Evolutionary conservation across 768 basidiomycete genomes (phyloP).

Genomic region (Boletus sp.): DNA sequence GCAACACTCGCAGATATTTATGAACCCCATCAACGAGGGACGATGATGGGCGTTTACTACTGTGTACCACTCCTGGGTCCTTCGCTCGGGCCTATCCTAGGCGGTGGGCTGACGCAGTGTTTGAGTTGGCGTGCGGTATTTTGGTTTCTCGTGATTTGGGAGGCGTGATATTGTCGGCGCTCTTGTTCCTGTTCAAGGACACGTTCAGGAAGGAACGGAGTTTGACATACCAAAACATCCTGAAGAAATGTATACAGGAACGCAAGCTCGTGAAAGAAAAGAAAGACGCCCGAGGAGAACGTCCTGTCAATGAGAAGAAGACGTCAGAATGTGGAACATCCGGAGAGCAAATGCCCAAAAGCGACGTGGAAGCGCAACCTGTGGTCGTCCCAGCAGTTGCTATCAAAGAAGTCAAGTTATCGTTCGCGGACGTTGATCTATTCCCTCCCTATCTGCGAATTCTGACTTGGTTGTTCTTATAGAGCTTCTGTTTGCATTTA

Average conservation of each 20-base stretch:
- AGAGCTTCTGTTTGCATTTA: constrained; percentile 72
- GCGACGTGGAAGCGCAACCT: constrained; percentile 24
- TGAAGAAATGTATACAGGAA: constrained; percentile 42
- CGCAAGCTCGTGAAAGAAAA: constrained; percentile 17
- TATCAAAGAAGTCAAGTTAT: constrained; percentile 47
- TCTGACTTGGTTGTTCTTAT: not conserved
- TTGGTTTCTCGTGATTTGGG: constrained; percentile 75
- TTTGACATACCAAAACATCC: constrained; percentile 68
- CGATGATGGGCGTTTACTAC: constrained; percentile 81
- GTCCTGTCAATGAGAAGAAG: constrained; percentile 7
- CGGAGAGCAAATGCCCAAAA: constrained; percentile 9
- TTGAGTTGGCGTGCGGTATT: constrained; percentile 83
- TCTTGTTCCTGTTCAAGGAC: constrained; percentile 75
- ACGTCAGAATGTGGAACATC: not conserved
- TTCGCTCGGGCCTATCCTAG: constrained; percentile 65
- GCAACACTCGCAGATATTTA: constrained; percentile 81
- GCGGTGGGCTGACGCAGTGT: constrained; percentile 64
- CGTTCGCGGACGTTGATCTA: constrained; percentile 72
- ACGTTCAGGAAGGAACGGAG: constrained; percentile 86
- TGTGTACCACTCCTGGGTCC: constrained; percentile 77
- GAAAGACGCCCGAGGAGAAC: constrained; percentile 3
- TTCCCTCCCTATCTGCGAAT: constrained; percentile 63
- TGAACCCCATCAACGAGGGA: constrained; percentile 71
- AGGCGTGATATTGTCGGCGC: constrained; percentile 51
- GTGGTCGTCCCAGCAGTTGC: constrained; percentile 9